phyloP scores from a whole-genome alignment of 2,329 filamentous ascomycete genomes.

The Fusarium redolens region DNA sequence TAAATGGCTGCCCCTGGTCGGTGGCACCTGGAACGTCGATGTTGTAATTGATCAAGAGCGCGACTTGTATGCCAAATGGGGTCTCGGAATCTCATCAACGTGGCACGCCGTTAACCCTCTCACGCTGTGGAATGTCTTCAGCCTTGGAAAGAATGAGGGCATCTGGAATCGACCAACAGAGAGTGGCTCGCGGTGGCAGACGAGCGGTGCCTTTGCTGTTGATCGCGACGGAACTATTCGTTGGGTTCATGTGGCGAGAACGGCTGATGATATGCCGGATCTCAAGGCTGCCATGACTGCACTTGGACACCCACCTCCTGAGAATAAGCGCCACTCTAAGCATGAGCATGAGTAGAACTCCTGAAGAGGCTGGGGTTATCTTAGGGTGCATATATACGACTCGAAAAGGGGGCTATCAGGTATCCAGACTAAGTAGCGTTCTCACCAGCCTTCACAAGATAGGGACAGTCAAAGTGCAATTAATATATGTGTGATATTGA shows the following conservation, averaged over 20 bases:
- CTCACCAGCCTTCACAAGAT: not conserved
- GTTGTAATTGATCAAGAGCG: slow-evolving; percentile 71
- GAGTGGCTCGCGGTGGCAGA: slow-evolving; percentile 77
- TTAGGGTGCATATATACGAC: not conserved
- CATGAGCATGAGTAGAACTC: not conserved
- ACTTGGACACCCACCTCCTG: slow-evolving; percentile 35
- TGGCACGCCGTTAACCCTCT: slow-evolving; percentile 72
- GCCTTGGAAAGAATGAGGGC: slow-evolving; percentile 69
- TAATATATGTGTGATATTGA: slow-evolving; percentile 10
- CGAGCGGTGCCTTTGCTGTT: slow-evolving; percentile 69
- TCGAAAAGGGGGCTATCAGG: not conserved
- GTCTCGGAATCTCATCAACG: slow-evolving; percentile 69
- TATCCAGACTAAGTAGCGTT: not conserved
- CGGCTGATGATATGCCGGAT: slow-evolving; percentile 49
- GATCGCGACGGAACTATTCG: slow-evolving; percentile 47
- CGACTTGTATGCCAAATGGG: slow-evolving; percentile 72
- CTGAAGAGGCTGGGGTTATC: not conserved
- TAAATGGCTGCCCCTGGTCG: slow-evolving; percentile 66
- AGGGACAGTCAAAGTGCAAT: not conserved
- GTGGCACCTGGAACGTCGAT: slow-evolving; percentile 66
- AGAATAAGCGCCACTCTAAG: slow-evolving; percentile 1
- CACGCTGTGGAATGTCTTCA: slow-evolving; percentile 67
- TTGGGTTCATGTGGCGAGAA: slow-evolving; percentile 47
- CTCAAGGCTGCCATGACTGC: slow-evolving; percentile 45
- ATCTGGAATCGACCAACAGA: slow-evolving; percentile 75